Base-by-base conservation (phyloP, 345 rosid genomes). In the Euphorbia pulcherrima region DNA sequence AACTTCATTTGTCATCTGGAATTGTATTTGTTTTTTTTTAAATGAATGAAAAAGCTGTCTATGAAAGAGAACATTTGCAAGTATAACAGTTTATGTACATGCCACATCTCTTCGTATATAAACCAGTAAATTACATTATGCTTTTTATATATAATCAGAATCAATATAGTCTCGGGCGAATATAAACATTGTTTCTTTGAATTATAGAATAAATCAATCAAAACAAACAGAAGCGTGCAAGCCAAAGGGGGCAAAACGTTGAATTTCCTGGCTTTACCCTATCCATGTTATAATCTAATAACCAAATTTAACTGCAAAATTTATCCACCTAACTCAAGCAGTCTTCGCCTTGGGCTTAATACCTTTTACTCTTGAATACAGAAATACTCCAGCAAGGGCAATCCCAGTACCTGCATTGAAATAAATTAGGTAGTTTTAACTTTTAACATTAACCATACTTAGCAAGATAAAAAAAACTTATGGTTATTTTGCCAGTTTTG, bases 341-440 rank as follows among this genome's bases (percentile, higher is more conserved):
- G 87, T 64, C 85, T 91, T 91, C 12, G 90, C 78, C 92, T 91
- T 89, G 29, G 97, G 79, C 81, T 92, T 92, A 28, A 94, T 84
- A 73, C 97, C 79, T 80, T 92, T 94, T 89, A 88, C 97, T 77
- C 97, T 84, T 8, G 99, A 95, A 75, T 95, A 95, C 57, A 90
- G 69, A 78, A 95, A 95, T 53, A 95, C 97, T 80, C 99, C 99
- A 6, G 92, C 90, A 44, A 95, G 90, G 16, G 96, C 99, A 40
- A 95, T 68, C 10, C 92, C 99, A 59, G 99, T 95, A 67, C 99
- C 99, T 94, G 82, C 67, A 53, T 41, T 5, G 30, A 8, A 30
- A n/a, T n/a, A 20, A 11, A 51, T 33, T 5, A 23, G 26, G 23
- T 30, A 56, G 30, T 40, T 52, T 40, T 33, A 30, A n/a, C n/a